Evolutionary conservation across 2,329 filamentous ascomycete species (phyloP).

Genomic region (Hypomyces rosellus): DNA sequence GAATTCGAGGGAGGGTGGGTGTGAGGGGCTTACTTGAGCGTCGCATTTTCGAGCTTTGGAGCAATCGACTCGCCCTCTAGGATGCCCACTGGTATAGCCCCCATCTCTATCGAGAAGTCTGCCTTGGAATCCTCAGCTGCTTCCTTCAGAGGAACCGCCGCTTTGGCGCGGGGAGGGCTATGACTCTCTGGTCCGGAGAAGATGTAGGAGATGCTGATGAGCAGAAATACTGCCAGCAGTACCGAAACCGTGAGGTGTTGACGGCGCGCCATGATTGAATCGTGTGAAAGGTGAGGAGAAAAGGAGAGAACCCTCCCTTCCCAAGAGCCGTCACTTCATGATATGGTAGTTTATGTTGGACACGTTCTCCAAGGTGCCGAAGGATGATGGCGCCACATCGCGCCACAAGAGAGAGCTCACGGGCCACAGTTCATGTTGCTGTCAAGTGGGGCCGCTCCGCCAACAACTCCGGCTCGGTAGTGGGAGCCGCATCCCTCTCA

Average conservation of each 20-base stretch:
- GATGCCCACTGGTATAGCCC: conserved; percentile 39
- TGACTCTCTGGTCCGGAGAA: conserved; percentile 38
- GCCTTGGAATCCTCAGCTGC: conserved; percentile 18
- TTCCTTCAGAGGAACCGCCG: conserved; percentile 18
- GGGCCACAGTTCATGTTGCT: not conserved
- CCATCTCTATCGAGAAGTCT: conserved; percentile 34
- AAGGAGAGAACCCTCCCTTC: conserved; percentile 11
- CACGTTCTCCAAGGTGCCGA: too few relatives aligned
- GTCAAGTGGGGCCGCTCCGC: too few relatives aligned
- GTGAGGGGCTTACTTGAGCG: conserved; percentile 54
- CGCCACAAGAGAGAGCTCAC: not conserved
- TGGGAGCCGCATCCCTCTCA: too few relatives aligned
- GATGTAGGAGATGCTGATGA: conserved; percentile 53
- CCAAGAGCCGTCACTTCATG: conserved; percentile 1
- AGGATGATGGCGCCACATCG: not conserved
- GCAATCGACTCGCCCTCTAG: conserved; percentile 67
- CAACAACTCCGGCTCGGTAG: too few relatives aligned
- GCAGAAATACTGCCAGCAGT: conserved; percentile 47
- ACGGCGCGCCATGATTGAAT: conserved; percentile 42
- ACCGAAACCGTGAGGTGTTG: conserved; percentile 49
- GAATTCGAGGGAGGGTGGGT: too few relatives aligned
- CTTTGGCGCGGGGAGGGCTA: conserved; percentile 1
- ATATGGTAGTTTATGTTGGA: not conserved
- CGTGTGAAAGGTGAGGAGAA: conserved; percentile 11
- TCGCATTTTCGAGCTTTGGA: conserved; percentile 76